These are phyloP conservation scores for Cutaneotrichosporon cutaneum DNA, from an alignment of 1,284 basidiomycete genomes.

Conservation along the genomic window DNA sequence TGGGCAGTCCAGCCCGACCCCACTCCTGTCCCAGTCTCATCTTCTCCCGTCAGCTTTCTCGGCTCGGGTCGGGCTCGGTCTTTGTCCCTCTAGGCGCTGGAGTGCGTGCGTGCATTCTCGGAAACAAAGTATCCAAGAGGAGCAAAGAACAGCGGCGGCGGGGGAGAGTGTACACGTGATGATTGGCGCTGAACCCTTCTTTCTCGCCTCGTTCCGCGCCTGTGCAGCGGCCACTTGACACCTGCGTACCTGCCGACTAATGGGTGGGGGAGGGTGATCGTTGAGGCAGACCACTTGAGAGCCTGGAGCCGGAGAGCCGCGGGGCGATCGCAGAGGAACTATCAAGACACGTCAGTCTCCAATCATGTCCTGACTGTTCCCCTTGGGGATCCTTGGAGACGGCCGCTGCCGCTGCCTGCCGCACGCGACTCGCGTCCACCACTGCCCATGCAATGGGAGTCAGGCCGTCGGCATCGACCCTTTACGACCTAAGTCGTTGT, in stretches of 20 bases:
- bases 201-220: not conserved
- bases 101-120: not conserved
- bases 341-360: not conserved
- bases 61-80: not conserved
- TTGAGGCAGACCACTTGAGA: too few species aligned
- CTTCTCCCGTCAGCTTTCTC: not conserved
- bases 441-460: not conserved
- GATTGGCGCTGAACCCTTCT: not conserved
- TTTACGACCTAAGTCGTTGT: too few species aligned
- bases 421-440: not conserved
- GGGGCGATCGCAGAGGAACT: not conserved
- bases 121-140: not conserved
- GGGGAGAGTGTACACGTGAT: not conserved
- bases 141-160: not conserved
- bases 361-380: not conserved
- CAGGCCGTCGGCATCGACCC: not conserved
- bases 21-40: not conserved
- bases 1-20: not conserved
- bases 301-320: not conserved
- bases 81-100: not conserved
- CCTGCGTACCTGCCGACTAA: not conserved
- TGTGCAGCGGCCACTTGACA: constrained; percentile 1
- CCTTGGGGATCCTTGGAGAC: not conserved
- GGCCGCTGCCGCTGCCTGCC: not conserved
- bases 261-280: not conserved